Evolutionary conservation across 2,329 filamentous ascomycete genomes (phyloP).

Genomic region (Exophiala sideris): DNA sequence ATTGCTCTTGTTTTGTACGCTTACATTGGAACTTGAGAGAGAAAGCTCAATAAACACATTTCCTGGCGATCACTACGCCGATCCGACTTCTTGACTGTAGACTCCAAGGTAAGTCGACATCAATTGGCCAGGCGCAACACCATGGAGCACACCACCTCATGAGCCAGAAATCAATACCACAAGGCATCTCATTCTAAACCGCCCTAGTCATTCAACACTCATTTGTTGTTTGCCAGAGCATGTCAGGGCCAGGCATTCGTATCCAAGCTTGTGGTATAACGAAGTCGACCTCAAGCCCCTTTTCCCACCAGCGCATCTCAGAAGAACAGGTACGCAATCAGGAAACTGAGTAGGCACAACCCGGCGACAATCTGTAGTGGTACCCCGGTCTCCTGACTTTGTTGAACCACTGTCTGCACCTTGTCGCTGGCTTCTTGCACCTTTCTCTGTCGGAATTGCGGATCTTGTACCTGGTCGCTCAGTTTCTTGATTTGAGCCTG

Average conservation of each 20-base stretch:
- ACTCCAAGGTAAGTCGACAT: not conserved
- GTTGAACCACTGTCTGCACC: constrained; percentile 51
- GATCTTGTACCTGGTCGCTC: constrained; percentile 61
- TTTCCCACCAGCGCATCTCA: constrained; percentile 44
- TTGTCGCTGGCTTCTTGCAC: constrained; percentile 52
- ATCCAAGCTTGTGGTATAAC: constrained; percentile 5
- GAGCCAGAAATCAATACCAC: no score
- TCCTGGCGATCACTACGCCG: no score
- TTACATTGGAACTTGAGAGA: constrained; percentile 15
- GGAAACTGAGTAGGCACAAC: constrained; percentile 83
- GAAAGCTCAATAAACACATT: not conserved
- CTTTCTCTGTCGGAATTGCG: constrained; percentile 77
- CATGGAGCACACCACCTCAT: no score
- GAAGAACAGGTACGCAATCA: constrained; percentile 96
- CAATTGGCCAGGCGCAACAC: no score
- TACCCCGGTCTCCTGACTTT: constrained; percentile 59
- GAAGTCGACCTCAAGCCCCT: not conserved
- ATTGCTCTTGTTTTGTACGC: constrained; percentile 17
- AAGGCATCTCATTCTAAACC: no score
- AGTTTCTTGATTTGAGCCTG: constrained; percentile 69
- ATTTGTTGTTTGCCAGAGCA: not conserved
- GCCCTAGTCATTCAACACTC: not conserved
- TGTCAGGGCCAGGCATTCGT: not conserved
- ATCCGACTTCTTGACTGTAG: no score
- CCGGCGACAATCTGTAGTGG: constrained; percentile 79